These are phyloP conservation scores for Botrytis deweyae DNA, from an alignment of 2,329 filamentous ascomycete genomes.

Conservation along the genomic window DNA sequence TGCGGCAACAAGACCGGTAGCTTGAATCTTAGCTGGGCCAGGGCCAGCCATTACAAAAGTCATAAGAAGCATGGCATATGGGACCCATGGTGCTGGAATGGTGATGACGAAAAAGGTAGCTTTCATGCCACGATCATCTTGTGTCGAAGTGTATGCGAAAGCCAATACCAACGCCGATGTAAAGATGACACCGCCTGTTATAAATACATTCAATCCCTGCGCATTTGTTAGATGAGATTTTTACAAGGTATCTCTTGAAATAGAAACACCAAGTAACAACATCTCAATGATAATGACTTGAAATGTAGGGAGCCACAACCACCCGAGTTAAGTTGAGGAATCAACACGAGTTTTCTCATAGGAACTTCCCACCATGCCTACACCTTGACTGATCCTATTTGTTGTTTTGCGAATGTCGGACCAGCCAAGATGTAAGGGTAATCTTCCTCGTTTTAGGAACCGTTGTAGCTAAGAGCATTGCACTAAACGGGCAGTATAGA, in stretches of 20 bases:
- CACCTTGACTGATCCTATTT: constrained; percentile 51
- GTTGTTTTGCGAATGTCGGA: constrained; percentile 53
- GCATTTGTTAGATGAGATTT: constrained; percentile 36
- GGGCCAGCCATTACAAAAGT: constrained; percentile 68
- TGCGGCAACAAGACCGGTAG: constrained; percentile 79
- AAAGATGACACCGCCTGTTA: constrained; percentile 52
- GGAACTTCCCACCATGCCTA: constrained; percentile 56
- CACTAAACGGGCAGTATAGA: constrained; percentile 60
- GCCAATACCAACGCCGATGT: constrained; percentile 71
- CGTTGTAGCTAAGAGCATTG: constrained; percentile 51
- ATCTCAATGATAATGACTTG: constrained; percentile 23
- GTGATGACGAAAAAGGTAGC: constrained; percentile 79
- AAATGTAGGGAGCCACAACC: constrained; percentile 43
- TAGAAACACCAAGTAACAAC: constrained; percentile 24
- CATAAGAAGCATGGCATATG: constrained; percentile 74
- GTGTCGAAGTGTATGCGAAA: constrained; percentile 78
- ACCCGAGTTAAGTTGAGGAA: constrained; percentile 40
- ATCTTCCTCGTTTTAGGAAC: constrained; percentile 63
- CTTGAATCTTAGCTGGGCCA: constrained; percentile 57
- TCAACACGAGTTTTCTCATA: constrained; percentile 50
- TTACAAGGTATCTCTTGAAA: constrained; percentile 24
- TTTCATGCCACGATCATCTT: constrained; percentile 77
- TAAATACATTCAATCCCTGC: constrained; percentile 52
- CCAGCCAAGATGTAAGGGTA: constrained; percentile 53
- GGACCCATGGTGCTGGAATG: constrained; percentile 78